These are phyloP conservation scores for Ochromonas danica DNA, from an alignment of 108 stramenopile genomes.

Conservation along the genomic window DNA sequence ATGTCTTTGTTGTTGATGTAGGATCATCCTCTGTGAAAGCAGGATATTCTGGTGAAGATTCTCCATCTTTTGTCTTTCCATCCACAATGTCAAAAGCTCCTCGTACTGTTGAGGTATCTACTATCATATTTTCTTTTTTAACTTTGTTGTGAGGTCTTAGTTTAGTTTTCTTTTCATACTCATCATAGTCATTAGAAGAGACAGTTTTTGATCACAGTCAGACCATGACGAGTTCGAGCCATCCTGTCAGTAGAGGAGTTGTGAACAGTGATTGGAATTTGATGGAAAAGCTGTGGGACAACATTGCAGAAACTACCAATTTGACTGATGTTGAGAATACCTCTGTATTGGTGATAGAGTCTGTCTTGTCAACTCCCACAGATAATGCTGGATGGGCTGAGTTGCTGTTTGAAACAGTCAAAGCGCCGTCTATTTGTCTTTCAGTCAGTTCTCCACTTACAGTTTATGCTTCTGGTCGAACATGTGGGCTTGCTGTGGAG, in stretches of 20 bases:
- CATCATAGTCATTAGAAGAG: too few relatives aligned
- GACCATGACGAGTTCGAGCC: too few relatives aligned
- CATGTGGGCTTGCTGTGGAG: constrained; percentile 22
- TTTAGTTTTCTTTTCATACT: too few relatives aligned
- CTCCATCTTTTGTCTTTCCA: constrained; percentile 25
- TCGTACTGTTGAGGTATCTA: too few relatives aligned
- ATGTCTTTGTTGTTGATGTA: too few relatives aligned
- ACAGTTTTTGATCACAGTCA: too few relatives aligned
- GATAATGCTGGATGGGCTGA: not conserved
- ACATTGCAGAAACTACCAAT: not conserved
- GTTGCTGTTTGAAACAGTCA: constrained; percentile 12
- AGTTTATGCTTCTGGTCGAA: constrained; percentile 28
- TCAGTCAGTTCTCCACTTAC: constrained; percentile 4
- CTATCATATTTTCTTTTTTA: too few relatives aligned
- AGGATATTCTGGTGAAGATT: constrained; percentile 31
- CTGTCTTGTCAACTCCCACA: not conserved
- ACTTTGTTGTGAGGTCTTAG: too few relatives aligned
- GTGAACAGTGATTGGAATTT: not conserved
- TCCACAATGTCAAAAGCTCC: not conserved
- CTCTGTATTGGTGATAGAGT: not conserved
- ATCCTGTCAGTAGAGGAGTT: not conserved
- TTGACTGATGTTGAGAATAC: not conserved
- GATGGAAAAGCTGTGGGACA: not conserved
- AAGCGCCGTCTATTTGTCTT: constrained; percentile 25
- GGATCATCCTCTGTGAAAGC: constrained; percentile 29